Evolutionary conservation across 495 filamentous ascomycete species (phyloP), one percentile per base, ranked within the genome.

Genomic region (Durotheca rogersii): DNA sequence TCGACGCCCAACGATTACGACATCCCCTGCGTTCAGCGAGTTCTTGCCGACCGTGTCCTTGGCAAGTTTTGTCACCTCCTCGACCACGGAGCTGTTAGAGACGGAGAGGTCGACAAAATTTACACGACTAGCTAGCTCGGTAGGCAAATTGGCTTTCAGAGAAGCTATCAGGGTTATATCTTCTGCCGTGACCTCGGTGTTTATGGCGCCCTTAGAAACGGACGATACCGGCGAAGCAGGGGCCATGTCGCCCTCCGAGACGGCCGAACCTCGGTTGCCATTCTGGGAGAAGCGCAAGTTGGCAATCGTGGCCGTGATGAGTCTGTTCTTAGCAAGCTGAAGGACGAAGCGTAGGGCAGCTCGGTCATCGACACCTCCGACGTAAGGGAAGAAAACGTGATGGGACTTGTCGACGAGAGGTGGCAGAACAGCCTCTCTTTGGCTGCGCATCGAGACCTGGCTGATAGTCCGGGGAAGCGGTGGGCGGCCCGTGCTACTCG

Each of bases 341-440:
- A 96, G 75, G 4, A 93, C 83, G 23, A 96, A 80, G 4, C 84
- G 76, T 1, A 96, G 73, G 0, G 90, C 89, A 33, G 83, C 79
- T n/a, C 80, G 82, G 63, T 96, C 92, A 66, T 97, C 93, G 2
- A 74, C 65, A 3, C 90, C 89, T 33, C 93, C 93, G 48, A 95
- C 83, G 70, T 87, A 96, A 2, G 89, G 89, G 41, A 95, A 72
- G 58, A 94, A 89, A 53, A 98, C 75, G 55, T 95, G 90, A 61
- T 95, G 91, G 20, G 81, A 83, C 42, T 82, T 86, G 53, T 88
- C 78, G 9, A 68, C 67, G 32, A 81, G 69, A 10, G 75, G 83
- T 33, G 57, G 61, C 21, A 70, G 68, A 7, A 71, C 68, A 33
- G 64, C 45, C 44, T 77, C 76, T 2, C 72, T 67, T n/a, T 69